A percentile compares a stretch with the other conserved stretches of the same genome.
Conservation (phyloP, 2,329 filamentous ascomycete genomes). For the Calcarisporium arbuscula region DNA sequence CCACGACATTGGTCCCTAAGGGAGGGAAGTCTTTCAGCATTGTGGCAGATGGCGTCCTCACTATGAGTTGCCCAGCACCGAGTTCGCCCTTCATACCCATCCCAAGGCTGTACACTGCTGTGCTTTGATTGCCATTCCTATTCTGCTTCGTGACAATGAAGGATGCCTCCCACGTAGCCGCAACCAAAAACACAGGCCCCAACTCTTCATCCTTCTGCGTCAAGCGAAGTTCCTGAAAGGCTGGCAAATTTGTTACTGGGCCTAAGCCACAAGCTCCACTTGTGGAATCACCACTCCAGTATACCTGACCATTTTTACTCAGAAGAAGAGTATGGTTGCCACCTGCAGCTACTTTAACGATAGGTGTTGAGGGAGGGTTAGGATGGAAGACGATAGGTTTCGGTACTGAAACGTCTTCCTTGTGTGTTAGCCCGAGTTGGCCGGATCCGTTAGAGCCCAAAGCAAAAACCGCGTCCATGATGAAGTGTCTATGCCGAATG, state of each 20-base stretch:
- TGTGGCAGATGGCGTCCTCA: constrained; percentile 41
- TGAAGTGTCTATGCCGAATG: too few relatives aligned
- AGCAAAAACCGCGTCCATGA: constrained; percentile 53
- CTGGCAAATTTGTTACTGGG: constrained; percentile 20
- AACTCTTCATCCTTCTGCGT: constrained; percentile 21
- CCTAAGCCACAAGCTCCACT: constrained; percentile 48
- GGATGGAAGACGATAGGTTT: constrained; percentile 53
- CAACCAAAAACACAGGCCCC: constrained; percentile 36
- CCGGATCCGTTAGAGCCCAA: constrained; percentile 73
- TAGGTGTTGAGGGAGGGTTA: constrained; percentile 25
- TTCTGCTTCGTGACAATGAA: constrained; percentile 49
- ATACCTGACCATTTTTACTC: constrained; percentile 51
- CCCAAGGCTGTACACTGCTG: constrained; percentile 57
- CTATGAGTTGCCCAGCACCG: constrained; percentile 51
- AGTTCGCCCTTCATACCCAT: constrained; percentile 65
- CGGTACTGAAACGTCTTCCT: constrained; percentile 63
- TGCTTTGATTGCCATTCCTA: constrained; percentile 31
- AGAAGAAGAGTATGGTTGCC: constrained; percentile 84
- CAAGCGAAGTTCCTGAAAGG: constrained; percentile 35
- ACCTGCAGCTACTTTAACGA: constrained; percentile 50
- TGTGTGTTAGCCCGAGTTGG: constrained; percentile 66
- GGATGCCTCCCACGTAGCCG: constrained; percentile 75
- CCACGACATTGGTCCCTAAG: constrained; percentile 46
- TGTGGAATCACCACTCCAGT: constrained; percentile 56
- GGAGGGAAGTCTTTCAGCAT: constrained; percentile 60